These are phyloP conservation scores for Scheffersomyces illinoinensis DNA, from an alignment of 1,139 yeast genomes.

Conservation along the genomic window DNA sequence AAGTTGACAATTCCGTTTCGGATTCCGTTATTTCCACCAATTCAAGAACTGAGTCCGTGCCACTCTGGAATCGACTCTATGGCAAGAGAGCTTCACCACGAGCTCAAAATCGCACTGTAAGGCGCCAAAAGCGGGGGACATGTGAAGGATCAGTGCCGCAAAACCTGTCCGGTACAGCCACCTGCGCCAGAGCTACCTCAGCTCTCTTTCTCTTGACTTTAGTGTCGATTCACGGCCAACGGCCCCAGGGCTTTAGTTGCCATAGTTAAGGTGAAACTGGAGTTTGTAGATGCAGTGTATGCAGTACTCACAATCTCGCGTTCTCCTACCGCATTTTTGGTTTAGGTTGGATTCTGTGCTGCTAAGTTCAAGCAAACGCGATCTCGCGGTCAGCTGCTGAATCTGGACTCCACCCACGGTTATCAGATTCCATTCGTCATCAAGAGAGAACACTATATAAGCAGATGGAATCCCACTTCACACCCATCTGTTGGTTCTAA, in stretches of 20 bases:
- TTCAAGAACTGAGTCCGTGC: not conserved
- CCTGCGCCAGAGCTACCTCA: not conserved
- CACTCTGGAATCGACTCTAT: not conserved
- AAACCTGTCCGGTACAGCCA: not conserved
- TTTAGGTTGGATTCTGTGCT: not conserved
- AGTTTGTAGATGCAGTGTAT: not conserved
- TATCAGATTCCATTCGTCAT: not conserved
- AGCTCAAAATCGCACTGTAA: not conserved
- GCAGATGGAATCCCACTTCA: not conserved
- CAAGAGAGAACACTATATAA: not conserved
- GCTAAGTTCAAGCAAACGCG: conserved; percentile 4
- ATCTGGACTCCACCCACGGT: not conserved
- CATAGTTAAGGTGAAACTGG: not conserved
- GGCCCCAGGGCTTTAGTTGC: not conserved
- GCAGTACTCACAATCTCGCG: not conserved
- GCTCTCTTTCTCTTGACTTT: not conserved
- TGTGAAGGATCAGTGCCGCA: not conserved
- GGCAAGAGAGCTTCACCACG: not conserved
- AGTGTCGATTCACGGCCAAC: not conserved
- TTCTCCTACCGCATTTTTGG: not conserved
- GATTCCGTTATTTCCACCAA: not conserved
- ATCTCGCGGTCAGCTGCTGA: conserved; percentile 3
- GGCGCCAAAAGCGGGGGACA: not conserved
- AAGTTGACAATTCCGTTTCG: not conserved
- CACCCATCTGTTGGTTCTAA: not conserved